Conservation (phyloP, 2,329 filamentous ascomycete species). For the Paracoccidioides lutzii region DNA sequence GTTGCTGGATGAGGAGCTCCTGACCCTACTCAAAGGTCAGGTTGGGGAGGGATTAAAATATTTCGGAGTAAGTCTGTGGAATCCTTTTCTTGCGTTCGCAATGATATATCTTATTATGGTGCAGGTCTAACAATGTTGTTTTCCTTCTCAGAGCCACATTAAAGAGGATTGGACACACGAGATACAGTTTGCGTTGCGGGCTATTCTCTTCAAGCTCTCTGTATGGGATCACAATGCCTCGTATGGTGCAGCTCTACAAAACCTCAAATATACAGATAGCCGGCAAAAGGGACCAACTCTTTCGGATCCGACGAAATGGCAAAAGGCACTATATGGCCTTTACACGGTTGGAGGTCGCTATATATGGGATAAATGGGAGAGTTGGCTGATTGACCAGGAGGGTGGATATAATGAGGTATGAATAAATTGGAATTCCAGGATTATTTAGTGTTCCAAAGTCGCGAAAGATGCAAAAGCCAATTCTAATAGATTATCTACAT, state of each 20-base stretch:
- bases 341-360: constrained; percentile 81
- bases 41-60: constrained; percentile 82
- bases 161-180: constrained; percentile 80
- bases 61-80: constrained; percentile 46
- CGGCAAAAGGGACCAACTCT: constrained; percentile 50
- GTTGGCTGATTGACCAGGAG: constrained; percentile 64
- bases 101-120: not conserved
- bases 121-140: constrained; percentile 2
- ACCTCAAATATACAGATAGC: constrained; percentile 79
- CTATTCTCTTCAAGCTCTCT: constrained; percentile 80
- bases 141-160: constrained; percentile 41
- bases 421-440: not conserved
- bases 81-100: not conserved
- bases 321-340: constrained; percentile 74
- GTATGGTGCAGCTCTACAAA: constrained; percentile 86
- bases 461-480: not conserved
- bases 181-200: constrained; percentile 63
- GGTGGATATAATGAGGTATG: constrained; percentile 54
- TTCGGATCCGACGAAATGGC: constrained; percentile 60
- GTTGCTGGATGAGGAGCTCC: constrained; percentile 81
- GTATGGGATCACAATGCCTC: constrained; percentile 95
- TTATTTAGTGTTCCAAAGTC: not conserved
- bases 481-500: constrained; percentile 9
- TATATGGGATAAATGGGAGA: constrained; percentile 83
- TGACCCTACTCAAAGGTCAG: constrained; percentile 73